Base-by-base conservation (phyloP, 1,284 basidiomycete genomes). In the Tylopilus sp. region DNA sequence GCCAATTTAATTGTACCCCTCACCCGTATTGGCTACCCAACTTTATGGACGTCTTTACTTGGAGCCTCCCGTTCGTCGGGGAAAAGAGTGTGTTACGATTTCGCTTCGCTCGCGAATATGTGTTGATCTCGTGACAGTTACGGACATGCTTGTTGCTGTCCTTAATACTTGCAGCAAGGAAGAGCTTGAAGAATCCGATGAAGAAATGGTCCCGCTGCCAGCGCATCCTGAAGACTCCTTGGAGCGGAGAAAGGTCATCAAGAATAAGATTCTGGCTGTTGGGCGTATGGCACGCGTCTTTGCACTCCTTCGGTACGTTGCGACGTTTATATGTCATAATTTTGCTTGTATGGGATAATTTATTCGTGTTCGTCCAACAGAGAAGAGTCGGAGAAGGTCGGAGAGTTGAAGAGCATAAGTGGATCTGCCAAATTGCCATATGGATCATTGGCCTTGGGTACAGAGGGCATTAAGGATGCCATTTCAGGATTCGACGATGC, bases 191-290 rank as follows among this genome's bases (percentile, higher is more conserved):
- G 92, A 95, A 67, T 84, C 83, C 33, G 89, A 92, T 3, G 81
- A 84, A 46, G 66, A 71, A 73, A 9, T 60, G 66, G 68, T 35
- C 67, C 73, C 26, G 55, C 70, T 26, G 2, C 51, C 60, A 9
- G 57, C 67, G 9, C 64, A 66, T 37, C 62, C 66, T 15, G 80
- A 85, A 29, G 84, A 87, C n/a, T 65, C 74, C 0, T 68, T 74
- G 21, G 92, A 94, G 69, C 83, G 91, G 54, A 77, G 91, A 58
- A 84, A 86, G 61, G 77, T 88, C 55, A 92, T 95, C 78, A 97
- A 92, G 77, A 97, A 92, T 78, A 99, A 99, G 81, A 99, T 99
- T 59, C 79, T 98, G 66, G 97, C 95, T 44, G 95, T 99, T 19
- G 96, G 96, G 33, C 81, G 95, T 51, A 97, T 99, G 88, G 86